Percentiles rank a stretch among this genome's conserved stretches.
These are phyloP conservation scores for Royoungia palumana DNA, from an alignment of 768 basidiomycete species.

Conservation along the genomic window DNA sequence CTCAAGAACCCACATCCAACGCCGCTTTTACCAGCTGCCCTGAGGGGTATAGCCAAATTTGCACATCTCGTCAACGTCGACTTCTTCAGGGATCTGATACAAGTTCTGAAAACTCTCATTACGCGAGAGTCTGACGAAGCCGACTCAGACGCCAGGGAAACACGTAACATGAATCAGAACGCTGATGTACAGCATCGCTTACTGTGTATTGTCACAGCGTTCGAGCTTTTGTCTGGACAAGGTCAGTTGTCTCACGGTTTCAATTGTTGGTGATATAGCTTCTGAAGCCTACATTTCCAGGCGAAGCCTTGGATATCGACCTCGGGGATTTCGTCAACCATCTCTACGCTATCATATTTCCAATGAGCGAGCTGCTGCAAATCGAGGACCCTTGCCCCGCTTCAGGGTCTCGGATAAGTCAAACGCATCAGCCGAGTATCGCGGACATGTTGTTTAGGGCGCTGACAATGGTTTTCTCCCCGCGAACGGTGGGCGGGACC, in stretches of 20 bases:
- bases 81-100: slow-evolving; percentile 94
- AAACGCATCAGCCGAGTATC: slow-evolving; percentile 32
- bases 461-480: slow-evolving; percentile 77
- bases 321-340: slow-evolving; percentile 82
- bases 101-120: slow-evolving; percentile 78
- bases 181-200: slow-evolving; percentile 57
- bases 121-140: slow-evolving; percentile 44
- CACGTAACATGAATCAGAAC: slow-evolving; percentile 32
- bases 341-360: slow-evolving; percentile 79
- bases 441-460: slow-evolving; percentile 84
- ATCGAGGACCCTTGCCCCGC: slow-evolving; percentile 50
- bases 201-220: slow-evolving; percentile 92
- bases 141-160: slow-evolving; percentile 36
- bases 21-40: slow-evolving; percentile 77
- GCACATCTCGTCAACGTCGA: slow-evolving; percentile 97
- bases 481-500: slow-evolving; percentile 53
- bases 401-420: slow-evolving; percentile 25
- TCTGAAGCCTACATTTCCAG: slow-evolving; percentile 35
- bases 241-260: slow-evolving; percentile 42
- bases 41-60: slow-evolving; percentile 90
- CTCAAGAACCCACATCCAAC: slow-evolving; percentile 82
- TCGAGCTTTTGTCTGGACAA: slow-evolving; percentile 94
- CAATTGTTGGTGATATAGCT: not conserved
- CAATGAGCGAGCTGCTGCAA: slow-evolving; percentile 63
- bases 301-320: slow-evolving; percentile 97